Evolutionary conservation across 352 stramenopile species (phyloP), one percentile per base, ranked within the genome.

Genomic region (Phytopythium ostracodes): DNA sequence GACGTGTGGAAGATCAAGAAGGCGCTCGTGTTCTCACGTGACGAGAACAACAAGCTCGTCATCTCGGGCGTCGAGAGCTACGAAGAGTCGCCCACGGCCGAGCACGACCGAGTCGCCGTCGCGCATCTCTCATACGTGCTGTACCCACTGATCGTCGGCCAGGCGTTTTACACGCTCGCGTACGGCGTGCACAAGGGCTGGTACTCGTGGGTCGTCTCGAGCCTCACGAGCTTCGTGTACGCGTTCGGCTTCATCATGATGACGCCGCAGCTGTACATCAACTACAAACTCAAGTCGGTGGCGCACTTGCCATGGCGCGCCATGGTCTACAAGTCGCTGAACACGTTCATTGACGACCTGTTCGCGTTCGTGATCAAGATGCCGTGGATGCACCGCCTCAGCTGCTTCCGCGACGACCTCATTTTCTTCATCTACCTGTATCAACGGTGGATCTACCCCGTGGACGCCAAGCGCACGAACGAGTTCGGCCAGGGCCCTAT

Each of bases 371-470:
- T 98, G 22, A 95, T 98, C 64, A 81, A 92, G 36, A 97, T 96
- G 89, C 91, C 91, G 61, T 98, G 90, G 65, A 98, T 99, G 96
- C 96, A 99, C 65, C 84, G 98, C 52, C 84, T 99, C 51, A 94
- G 88, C 58, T 99, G 96, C 71, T 99, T 99, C 74, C 88, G 98
- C 52, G 98, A 99, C 72, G 98, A 99, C 75, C 83, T 99, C 63
- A 97, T 99, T 44, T 99, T 99, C 68, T 98, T 99, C 72, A 96
- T 99, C 60, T 99, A 99, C 79, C 74, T 99, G 11, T 99, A 99
- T 75, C 98, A 99, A 81, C 82, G 97, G 43, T 99, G 91, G 88
- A 98, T 97, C 58, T 98, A 98, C 69, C 91, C 88, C 18, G 89
- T 98, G 15, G 92, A 98, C 75, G 82, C 81, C 51, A 94, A 79